phyloP scores from a whole-genome alignment of 1,139 yeast species.

The Nakaseomyces glabratus region DNA sequence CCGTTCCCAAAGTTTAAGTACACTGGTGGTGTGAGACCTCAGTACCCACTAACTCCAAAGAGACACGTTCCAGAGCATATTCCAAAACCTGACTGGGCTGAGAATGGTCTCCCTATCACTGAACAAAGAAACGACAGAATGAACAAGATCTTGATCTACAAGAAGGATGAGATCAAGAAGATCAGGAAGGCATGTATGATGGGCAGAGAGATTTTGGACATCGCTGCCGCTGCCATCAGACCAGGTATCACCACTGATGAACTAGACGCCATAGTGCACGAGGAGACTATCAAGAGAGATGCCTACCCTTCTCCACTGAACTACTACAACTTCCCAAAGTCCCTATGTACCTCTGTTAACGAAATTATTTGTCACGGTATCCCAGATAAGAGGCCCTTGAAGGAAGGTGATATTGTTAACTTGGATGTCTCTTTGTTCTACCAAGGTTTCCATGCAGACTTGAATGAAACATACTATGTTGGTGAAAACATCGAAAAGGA shows the following conservation, averaged over 20 bases:
- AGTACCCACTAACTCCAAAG: constrained; percentile 70
- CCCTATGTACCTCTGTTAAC: constrained; percentile 87
- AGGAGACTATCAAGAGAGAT: constrained; percentile 78
- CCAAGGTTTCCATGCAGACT: constrained; percentile 87
- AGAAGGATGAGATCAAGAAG: constrained; percentile 58
- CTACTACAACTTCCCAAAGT: constrained; percentile 89
- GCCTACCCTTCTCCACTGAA: constrained; percentile 95
- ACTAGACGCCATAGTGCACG: constrained; percentile 76
- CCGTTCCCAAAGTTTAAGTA: constrained; percentile 78
- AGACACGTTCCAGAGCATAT: constrained; percentile 65
- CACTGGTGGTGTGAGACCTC: constrained; percentile 68
- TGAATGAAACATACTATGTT: constrained; percentile 94
- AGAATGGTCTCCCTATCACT: constrained; percentile 64
- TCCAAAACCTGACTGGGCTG: constrained; percentile 76
- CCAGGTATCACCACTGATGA: constrained; percentile 95
- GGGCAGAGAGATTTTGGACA: constrained; percentile 84
- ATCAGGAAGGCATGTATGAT: constrained; percentile 63
- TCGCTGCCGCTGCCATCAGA: constrained; percentile 69
- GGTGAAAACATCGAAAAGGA: constrained; percentile 87
- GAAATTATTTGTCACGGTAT: constrained; percentile 97
- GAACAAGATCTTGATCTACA: constrained; percentile 54
- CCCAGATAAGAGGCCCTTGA: constrained; percentile 76
- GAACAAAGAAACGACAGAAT: constrained; percentile 70
- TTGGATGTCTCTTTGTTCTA: constrained; percentile 79
- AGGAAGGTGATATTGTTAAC: constrained; percentile 93